phyloP scores from a whole-genome alignment of 164 flowering plant genomes.

The Chloranthus sessilifolius region DNA sequence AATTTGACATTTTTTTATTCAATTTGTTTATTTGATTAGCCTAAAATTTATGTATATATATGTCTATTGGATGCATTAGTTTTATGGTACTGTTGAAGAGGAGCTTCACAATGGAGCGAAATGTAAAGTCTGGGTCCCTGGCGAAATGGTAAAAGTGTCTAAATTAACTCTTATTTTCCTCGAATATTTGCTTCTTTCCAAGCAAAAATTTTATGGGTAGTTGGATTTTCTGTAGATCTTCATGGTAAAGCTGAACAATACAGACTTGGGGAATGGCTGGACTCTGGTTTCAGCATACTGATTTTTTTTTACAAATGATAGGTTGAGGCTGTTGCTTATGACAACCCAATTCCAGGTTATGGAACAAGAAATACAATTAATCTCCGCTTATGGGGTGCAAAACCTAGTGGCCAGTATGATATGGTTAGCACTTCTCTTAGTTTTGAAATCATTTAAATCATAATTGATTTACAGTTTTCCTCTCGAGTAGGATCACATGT shows the following conservation, averaged over 20 bases:
- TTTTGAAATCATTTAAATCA: too few relatives aligned
- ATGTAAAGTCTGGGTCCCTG: slow-evolving; percentile 48
- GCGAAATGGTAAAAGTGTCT: slow-evolving; percentile 34
- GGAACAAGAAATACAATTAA: slow-evolving; percentile 52
- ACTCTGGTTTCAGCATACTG: background rate
- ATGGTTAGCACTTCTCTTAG: slow-evolving; percentile 45
- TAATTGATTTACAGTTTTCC: too few relatives aligned
- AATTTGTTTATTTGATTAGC: background rate
- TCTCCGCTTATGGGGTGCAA: slow-evolving; percentile 64
- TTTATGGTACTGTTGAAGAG: slow-evolving; percentile 53
- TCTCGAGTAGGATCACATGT: too few relatives aligned
- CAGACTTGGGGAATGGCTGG: too few relatives aligned
- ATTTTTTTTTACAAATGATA: slow-evolving; percentile 13
- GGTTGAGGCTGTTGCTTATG: slow-evolving; percentile 69
- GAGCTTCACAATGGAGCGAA: slow-evolving; percentile 36
- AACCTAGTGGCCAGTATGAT: slow-evolving; percentile 49
- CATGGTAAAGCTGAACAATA: too few relatives aligned
- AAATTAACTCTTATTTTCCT: background rate
- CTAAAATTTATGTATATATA: background rate
- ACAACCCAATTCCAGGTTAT: slow-evolving; percentile 63
- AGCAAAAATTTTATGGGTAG: too few relatives aligned
- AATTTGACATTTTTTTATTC: background rate
- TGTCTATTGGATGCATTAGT: slow-evolving; percentile 24
- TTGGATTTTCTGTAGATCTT: too few relatives aligned
- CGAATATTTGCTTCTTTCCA: background rate